Evolutionary conservation across 805 yeast genomes (phyloP), one percentile per base, ranked within the genome.

Genomic region (Candida nitratophila): DNA sequence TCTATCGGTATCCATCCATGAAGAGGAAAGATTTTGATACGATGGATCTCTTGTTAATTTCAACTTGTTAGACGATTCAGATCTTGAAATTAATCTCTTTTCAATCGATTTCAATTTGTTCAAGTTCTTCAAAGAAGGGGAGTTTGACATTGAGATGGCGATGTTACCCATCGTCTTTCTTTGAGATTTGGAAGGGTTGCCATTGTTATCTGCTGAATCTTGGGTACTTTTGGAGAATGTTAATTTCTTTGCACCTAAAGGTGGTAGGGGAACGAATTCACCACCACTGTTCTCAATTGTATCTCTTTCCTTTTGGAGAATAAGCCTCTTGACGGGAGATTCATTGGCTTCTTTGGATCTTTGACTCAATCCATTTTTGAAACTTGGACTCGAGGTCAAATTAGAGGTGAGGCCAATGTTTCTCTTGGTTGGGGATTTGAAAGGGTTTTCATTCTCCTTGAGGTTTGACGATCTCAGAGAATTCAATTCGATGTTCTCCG

Each of bases 121-220:
- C 41, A 64, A 46, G 39, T 63, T 63, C 42, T 65, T 64, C 50
- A 60, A 44, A 12, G 68, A 64, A 1, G 70, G 70, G 1, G 69
- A 65, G 21, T 54, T 57, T 1, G 67, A 55, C 57, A 65, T 57
- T 1, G 60, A 61, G 34, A 61, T 54, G 39, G 53, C 59, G 36
- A 63, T 61, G 37, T 56, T 51, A n/a, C 60, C 59, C 65, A 64
- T 58, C 10, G 57, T 53, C 20, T 47, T 52, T 32, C 37, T 34
- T 20, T 34, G 27, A n/a, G 34, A 27, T 36, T n/a, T 36, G 14
- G 38, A 20, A 17, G 41, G 29, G 17, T 39, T 20, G 16, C 40
- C 39, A 41, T 44, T 34, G 42, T 44, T 24, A 34, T 22, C 16
- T 40, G 40, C 24, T 37, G 35, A 27, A 40, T 32, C 20, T 7